These are phyloP conservation scores for Salix purpurea DNA, from an alignment of 345 rosid genomes.

Conservation along the genomic window DNA sequence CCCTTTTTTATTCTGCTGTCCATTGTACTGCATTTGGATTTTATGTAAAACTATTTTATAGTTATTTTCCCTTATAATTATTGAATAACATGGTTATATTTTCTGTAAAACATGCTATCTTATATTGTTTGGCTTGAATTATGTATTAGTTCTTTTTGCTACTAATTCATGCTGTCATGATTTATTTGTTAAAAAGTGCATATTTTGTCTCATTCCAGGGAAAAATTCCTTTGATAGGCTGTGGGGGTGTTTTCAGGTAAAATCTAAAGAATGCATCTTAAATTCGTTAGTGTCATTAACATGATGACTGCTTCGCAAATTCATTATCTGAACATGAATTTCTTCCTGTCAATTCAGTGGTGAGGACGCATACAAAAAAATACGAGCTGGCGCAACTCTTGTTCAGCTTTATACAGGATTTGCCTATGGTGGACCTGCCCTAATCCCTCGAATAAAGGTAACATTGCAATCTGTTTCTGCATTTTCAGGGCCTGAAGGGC, in stretches of 20 bases:
- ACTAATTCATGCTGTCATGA: not conserved
- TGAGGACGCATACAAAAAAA: slow-evolving; percentile 91
- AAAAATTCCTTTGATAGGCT: slow-evolving; percentile 83
- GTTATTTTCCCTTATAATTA: not conserved
- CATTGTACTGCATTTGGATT: not conserved
- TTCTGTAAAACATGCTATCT: not conserved
- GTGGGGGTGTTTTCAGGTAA: slow-evolving; percentile 92
- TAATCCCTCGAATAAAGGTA: slow-evolving; percentile 91
- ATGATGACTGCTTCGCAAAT: not conserved
- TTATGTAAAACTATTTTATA: not conserved
- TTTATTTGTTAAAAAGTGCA: not conserved
- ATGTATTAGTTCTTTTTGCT: not conserved
- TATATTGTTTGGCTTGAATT: not conserved
- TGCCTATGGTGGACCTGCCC: slow-evolving; percentile 96
- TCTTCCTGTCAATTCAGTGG: slow-evolving; percentile 50
- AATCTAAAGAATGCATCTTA: not conserved
- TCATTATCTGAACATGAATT: slow-evolving; percentile 1
- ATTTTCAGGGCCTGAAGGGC: not conserved
- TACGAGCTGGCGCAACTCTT: slow-evolving; percentile 94
- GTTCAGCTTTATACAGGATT: slow-evolving; percentile 93
- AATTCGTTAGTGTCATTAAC: not conserved
- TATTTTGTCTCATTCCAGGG: slow-evolving; percentile 48
- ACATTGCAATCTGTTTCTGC: not conserved
- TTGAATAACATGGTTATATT: not conserved
- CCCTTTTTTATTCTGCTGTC: not conserved